phyloP scores from a whole-genome alignment of 2,329 filamentous ascomycete genomes.

The Cladosporium sp. region DNA sequence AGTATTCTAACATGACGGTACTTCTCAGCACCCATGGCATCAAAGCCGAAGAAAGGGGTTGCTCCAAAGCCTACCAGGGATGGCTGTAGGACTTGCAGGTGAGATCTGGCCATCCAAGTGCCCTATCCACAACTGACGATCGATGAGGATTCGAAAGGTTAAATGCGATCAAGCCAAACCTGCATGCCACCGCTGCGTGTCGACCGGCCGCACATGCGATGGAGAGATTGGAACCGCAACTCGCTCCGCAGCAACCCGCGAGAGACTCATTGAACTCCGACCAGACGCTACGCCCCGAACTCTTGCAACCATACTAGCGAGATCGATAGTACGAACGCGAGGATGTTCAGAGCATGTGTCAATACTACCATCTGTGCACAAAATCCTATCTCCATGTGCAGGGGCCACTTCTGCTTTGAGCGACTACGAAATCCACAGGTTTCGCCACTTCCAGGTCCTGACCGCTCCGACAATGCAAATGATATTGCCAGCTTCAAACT shows the following conservation, averaged over 20 bases:
- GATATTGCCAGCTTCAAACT: neutral
- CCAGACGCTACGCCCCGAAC: neutral
- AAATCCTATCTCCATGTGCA: neutral
- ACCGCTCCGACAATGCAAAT: slow-evolving; percentile 1
- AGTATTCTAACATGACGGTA: no score
- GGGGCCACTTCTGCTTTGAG: neutral
- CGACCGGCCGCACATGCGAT: neutral
- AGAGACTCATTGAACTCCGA: neutral
- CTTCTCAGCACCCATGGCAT: neutral
- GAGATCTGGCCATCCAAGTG: neutral
- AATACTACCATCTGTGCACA: neutral
- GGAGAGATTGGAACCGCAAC: neutral
- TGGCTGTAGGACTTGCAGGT: neutral
- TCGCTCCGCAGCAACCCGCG: neutral
- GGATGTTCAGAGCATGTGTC: neutral
- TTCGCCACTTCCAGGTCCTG: neutral
- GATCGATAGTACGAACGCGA: neutral
- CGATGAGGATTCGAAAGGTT: neutral
- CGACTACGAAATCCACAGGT: neutral
- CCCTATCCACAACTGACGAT: neutral
- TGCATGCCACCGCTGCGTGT: neutral
- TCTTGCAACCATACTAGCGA: neutral
- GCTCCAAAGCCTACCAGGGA: neutral
- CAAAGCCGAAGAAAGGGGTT: neutral
- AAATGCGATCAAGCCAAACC: neutral